Evolutionary conservation across 805 yeast genomes (phyloP), one percentile per base, ranked within the genome.

Genomic region (Kurtzmaniella cleridarum): DNA sequence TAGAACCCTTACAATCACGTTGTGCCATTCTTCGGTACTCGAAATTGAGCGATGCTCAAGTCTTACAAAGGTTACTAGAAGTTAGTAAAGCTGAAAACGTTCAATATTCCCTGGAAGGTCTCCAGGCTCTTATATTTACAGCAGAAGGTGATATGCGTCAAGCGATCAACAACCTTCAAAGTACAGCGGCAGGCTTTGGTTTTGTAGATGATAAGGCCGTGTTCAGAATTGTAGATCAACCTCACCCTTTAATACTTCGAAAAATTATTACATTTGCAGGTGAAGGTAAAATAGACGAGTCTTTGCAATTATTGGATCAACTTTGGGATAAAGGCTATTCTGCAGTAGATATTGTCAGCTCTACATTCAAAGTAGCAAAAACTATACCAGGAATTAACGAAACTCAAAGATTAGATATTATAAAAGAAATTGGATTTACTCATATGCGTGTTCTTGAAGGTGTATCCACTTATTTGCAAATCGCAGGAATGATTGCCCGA

Each of bases 131-230:
- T 42, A 79, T 93, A 12, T 93, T 93, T 64, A 83, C 97, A 0
- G 95, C 96, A 0, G 98, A 93, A 56, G 98, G 98, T 43, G 98
- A 93, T 57, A 91, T 93, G 98, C 79, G 98, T 60, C 98, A 93
- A 61, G 98, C 98, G 0, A 76, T 93, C 35, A 93, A 93, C 56
- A 93, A 93, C 60, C 59, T 93, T 42, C 98, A 93, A 57, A 82
- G 95, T 53, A 89, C 97, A 0, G 91, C 82, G 26, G 88, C 96
- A 1, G 98, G 98, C 2, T 90, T 90, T 63, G 90, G 84, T 3
- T 73, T 85, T 40, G 96, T 93, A n/a, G 85, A 79, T 53, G 88
- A 88, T 34, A 88, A 85, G 30, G 91, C 90, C 52, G 98, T 93
- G 13, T 93, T 89, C 72, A 87, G 84, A 57, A 86, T 93, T 42